These are phyloP conservation scores for Alternaria infectoria DNA, from an alignment of 2,329 filamentous ascomycete genomes.

Conservation along the genomic window DNA sequence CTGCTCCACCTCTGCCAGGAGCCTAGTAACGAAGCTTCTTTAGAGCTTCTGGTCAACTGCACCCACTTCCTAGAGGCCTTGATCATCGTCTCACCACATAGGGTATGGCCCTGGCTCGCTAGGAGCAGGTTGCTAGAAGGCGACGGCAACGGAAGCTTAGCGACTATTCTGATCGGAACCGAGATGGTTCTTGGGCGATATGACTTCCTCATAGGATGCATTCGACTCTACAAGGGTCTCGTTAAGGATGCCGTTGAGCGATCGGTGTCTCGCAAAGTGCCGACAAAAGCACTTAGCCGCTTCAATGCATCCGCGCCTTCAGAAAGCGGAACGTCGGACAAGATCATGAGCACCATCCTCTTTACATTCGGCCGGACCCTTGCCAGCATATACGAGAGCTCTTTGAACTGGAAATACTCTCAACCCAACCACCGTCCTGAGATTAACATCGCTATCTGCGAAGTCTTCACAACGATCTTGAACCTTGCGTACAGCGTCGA, in stretches of 20 bases:
- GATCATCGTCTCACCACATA: conserved; percentile 73
- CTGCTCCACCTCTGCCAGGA: conserved; percentile 56
- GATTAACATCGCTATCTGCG: conserved; percentile 71
- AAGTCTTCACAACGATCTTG: conserved; percentile 74
- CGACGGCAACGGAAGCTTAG: conserved; percentile 76
- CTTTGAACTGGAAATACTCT: conserved; percentile 82
- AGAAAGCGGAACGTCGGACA: conserved; percentile 77
- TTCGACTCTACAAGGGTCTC: conserved; percentile 75
- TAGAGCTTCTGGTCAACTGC: conserved; percentile 75
- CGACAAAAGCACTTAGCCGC: conserved; percentile 58
- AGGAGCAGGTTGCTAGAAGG: conserved; percentile 80
- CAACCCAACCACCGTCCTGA: conserved; percentile 70
- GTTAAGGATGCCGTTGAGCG: conserved; percentile 77
- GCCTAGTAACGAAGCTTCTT: conserved; percentile 67
- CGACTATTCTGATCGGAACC: conserved; percentile 78
- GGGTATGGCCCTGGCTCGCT: conserved; percentile 88
- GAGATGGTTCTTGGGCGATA: conserved; percentile 81
- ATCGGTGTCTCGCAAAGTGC: conserved; percentile 69
- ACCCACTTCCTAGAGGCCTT: conserved; percentile 80
- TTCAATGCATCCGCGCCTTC: conserved; percentile 56
- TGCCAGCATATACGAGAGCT: conserved; percentile 85
- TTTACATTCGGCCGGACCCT: conserved; percentile 75
- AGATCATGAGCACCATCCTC: conserved; percentile 74
- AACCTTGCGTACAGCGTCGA: conserved; percentile 77
- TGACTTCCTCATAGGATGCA: conserved; percentile 75